These are phyloP conservation scores for Trichoderma lentiforme DNA, from an alignment of 2,329 filamentous ascomycete species.

Conservation along the genomic window DNA sequence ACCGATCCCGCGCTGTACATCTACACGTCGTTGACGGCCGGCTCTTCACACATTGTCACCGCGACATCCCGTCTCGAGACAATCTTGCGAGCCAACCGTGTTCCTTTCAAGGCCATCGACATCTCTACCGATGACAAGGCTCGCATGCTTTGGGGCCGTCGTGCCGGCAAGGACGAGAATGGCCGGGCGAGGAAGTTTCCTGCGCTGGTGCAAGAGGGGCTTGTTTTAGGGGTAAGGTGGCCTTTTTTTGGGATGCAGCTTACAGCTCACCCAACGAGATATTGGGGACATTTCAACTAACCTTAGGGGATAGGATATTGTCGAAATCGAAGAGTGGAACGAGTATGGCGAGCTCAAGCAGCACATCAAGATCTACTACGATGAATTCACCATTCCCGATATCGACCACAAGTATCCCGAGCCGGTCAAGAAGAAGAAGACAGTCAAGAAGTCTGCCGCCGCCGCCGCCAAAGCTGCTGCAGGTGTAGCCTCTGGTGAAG, in stretches of 20 bases:
- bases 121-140: slow-evolving; percentile 87
- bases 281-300: neutral
- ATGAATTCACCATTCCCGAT: slow-evolving; percentile 57
- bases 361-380: slow-evolving; percentile 68
- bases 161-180: slow-evolving; percentile 66
- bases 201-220: slow-evolving; percentile 80
- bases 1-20: slow-evolving; percentile 79
- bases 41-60: slow-evolving; percentile 93
- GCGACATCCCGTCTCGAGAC: slow-evolving; percentile 94
- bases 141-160: slow-evolving; percentile 81
- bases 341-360: slow-evolving; percentile 94
- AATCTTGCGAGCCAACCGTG: slow-evolving; percentile 89
- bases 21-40: slow-evolving; percentile 92
- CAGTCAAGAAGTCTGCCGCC: slow-evolving; percentile 26
- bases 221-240: slow-evolving; percentile 70
- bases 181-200: slow-evolving; percentile 74
- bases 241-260: neutral
- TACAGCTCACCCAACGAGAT: neutral
- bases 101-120: slow-evolving; percentile 91
- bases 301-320: slow-evolving; percentile 64
- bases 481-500: slow-evolving; percentile 22
- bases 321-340: slow-evolving; percentile 98
- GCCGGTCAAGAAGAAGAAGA: slow-evolving; percentile 31
- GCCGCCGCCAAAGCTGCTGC: slow-evolving; percentile 25
- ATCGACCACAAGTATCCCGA: slow-evolving; percentile 51